Base-by-base conservation (phyloP, 2,329 filamentous ascomycete species). In the Aspergillus brunneoviolaceus region DNA sequence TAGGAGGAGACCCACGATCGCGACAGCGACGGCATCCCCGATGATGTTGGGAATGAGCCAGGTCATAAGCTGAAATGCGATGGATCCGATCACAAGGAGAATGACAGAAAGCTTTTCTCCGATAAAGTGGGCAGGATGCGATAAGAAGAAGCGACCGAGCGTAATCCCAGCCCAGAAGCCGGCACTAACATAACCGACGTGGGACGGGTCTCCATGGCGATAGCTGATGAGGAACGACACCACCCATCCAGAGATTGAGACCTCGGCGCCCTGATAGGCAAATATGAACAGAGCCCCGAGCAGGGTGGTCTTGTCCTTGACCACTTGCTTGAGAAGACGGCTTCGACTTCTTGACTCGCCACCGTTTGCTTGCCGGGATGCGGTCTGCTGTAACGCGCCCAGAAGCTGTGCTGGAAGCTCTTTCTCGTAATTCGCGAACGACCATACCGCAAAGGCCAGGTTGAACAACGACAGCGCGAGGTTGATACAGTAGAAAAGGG, bases 231-330 rank as follows among this genome's bases (percentile, higher is more conserved):
- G 79, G 78, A 93, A 96, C 2, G 89, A 92, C 63, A 94, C 92
- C 52, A 94, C 88, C 92, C 91, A 96, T 56, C 91, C 91, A 0
- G 89, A 91, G 64, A 94, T 90, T 14, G 87, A 88, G 16, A 96
- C 91, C 75, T 96, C 91, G 39, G 89, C 89, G 35, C 91, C 91
- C 75, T 95, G 90, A 74, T 96, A 96, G 27, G 87, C 86, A 73
- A 96, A 95, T 73, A 95, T 90, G 79, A 95, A 95, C 10, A 91
- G 74, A 14, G 91, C 88, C 3, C 90, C 90, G 0, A 95, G 81
- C 1, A 95, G 75, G 0, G 92, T 90, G 4, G 87, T 82, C 33
- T 75, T 78, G 65, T 81, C 82, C 59, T 77, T 77, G 33, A 87
- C 66, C 2, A 84, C 81, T 55, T 78, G 72, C 58, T 77, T 84